Conservation (phyloP, 345 rosid species). For the Syzygium aqueum region DNA sequence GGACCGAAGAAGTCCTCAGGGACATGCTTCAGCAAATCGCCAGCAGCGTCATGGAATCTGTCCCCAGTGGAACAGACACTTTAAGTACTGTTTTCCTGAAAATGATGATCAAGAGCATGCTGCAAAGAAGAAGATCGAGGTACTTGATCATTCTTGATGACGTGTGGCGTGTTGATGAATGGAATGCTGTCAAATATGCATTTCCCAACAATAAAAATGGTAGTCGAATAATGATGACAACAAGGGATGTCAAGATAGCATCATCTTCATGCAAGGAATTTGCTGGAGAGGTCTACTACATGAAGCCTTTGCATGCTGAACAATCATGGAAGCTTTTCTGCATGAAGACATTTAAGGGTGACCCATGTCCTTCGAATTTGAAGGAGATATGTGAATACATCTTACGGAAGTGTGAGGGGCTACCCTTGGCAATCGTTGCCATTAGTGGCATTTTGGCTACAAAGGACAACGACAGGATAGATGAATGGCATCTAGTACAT, state of each 20-base stretch:
- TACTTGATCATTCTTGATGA: conserved; percentile 18
- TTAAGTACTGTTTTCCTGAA: background rate
- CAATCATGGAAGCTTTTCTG: conserved; percentile 10
- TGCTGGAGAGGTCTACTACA: background rate
- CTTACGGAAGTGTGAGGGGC: conserved; percentile 3
- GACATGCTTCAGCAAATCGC: conserved; percentile 8
- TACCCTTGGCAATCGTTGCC: conserved; percentile 8
- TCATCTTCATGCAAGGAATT: conserved; percentile 1
- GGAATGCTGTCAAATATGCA: conserved; percentile 11
- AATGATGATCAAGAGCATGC: background rate
- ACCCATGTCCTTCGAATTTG: conserved; percentile 4
- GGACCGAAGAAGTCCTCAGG: conserved; percentile 8
- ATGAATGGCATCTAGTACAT: conserved; percentile 11
- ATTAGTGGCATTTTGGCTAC: conserved; percentile 19
- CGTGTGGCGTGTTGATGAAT: conserved; percentile 4
- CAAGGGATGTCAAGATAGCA: conserved; percentile 7
- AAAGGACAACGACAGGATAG: conserved; percentile 1
- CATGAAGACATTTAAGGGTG: conserved; percentile 6
- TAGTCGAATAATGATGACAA: conserved; percentile 16
- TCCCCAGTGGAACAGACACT: conserved; percentile 1
- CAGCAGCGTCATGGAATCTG: background rate
- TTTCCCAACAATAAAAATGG: conserved; percentile 4
- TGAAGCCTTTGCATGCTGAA: conserved; percentile 2
- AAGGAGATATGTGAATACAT: conserved; percentile 4
- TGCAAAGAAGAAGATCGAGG: background rate